phyloP scores from a whole-genome alignment of 306 rosid species.

The Alnus rubra region DNA sequence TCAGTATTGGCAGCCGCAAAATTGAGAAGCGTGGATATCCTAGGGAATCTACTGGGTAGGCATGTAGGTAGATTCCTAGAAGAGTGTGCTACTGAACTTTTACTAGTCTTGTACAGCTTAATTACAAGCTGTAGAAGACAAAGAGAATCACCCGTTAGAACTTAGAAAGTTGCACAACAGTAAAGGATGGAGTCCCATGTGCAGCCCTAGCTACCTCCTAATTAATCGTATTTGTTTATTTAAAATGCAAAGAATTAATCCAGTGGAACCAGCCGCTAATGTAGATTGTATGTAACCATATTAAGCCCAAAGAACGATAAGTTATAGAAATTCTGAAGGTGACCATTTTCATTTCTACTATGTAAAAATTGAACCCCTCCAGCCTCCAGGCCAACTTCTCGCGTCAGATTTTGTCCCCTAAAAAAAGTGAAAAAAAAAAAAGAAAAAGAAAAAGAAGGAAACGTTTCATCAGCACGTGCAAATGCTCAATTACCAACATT shows the following conservation, averaged over 20 bases:
- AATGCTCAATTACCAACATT: not conserved
- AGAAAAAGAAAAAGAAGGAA: not conserved
- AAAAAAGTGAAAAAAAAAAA: no score
- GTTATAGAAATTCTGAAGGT: no score
- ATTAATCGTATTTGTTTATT: no score
- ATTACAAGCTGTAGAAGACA: slow-evolving; percentile 15
- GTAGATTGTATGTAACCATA: no score
- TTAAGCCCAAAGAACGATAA: no score
- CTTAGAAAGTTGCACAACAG: slow-evolving; percentile 4
- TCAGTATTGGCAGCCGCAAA: slow-evolving; percentile 22
- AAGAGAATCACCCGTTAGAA: slow-evolving; percentile 22
- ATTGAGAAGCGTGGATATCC: slow-evolving; percentile 5
- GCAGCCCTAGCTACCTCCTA: not conserved
- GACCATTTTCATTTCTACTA: no score
- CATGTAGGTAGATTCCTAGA: slow-evolving; percentile 24
- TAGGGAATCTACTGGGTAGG: slow-evolving; percentile 7
- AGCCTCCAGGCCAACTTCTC: no score
- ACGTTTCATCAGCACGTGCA: not conserved
- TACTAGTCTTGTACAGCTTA: not conserved
- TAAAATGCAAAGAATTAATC: not conserved
- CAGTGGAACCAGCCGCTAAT: not conserved
- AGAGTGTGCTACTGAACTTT: not conserved
- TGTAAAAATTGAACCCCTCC: no score
- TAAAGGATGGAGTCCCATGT: slow-evolving; percentile 30
- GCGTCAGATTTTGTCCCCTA: no score